A percentile compares a stretch with the other conserved stretches of the same genome.
Conservation (phyloP, 495 filamentous ascomycete species). For the Aspergillus campestris region DNA sequence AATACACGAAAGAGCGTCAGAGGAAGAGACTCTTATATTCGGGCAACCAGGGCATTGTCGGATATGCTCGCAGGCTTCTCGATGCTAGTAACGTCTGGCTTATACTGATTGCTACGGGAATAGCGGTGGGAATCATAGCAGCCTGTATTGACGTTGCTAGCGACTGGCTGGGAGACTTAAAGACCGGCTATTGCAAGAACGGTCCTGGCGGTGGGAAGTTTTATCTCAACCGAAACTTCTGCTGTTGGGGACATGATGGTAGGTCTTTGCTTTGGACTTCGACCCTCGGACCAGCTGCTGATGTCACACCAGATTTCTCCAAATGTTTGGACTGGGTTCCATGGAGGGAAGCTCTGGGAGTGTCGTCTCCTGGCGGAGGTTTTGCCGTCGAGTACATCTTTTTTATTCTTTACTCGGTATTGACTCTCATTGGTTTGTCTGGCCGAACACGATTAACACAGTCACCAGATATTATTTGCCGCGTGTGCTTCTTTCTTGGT, state of each 20-base stretch:
- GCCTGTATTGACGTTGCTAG: conserved; percentile 87
- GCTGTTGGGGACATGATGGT: conserved; percentile 85
- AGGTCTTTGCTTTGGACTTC: conserved; percentile 5
- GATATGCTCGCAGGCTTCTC: conserved; percentile 59
- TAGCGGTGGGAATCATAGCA: conserved; percentile 75
- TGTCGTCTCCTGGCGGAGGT: conserved; percentile 53
- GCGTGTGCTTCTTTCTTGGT: conserved; percentile 71
- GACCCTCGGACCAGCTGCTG: neutral
- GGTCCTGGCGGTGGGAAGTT: conserved; percentile 71
- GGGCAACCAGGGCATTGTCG: conserved; percentile 60
- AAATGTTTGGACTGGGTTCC: conserved; percentile 78
- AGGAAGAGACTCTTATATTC: conserved; percentile 67
- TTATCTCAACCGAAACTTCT: conserved; percentile 84
- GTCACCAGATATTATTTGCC: conserved; percentile 65
- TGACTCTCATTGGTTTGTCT: conserved; percentile 4
- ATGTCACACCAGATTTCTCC: conserved; percentile 42
- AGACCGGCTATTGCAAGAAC: conserved; percentile 78
- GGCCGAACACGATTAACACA: conserved; percentile 8
- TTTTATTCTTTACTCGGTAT: conserved; percentile 72
- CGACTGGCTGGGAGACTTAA: conserved; percentile 90
- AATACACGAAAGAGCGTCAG: conserved; percentile 94
- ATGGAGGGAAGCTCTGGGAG: conserved; percentile 69
- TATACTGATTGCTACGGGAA: conserved; percentile 67
- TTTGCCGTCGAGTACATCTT: conserved; percentile 83
- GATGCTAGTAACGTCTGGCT: conserved; percentile 91